These are phyloP conservation scores for Biancaea sappan DNA, from an alignment of 306 rosid genomes.

Conservation along the genomic window DNA sequence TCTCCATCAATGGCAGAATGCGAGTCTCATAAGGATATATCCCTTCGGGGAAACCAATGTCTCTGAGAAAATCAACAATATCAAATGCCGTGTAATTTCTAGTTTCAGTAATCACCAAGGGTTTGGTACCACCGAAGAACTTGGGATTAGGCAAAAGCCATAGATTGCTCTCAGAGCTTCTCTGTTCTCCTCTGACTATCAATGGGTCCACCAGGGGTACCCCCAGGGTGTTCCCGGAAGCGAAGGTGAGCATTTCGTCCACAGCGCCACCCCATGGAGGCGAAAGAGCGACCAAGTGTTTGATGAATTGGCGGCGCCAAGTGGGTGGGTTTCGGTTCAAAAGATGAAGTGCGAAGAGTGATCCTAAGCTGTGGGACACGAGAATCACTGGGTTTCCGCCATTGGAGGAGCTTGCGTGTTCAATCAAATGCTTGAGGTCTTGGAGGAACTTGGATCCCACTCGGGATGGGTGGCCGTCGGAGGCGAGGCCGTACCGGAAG, in stretches of 20 bases:
- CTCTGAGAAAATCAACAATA: constrained; percentile 59
- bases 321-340: constrained; percentile 61
- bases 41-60: constrained; percentile 72
- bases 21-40: constrained; percentile 63
- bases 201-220: constrained; percentile 84
- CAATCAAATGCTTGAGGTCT: constrained; percentile 71
- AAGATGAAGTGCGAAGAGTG: constrained; percentile 68
- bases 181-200: constrained; percentile 69
- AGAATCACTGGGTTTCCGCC: constrained; percentile 76
- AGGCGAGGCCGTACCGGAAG: constrained; percentile 86
- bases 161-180: constrained; percentile 81
- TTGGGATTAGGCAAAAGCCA: constrained; percentile 89
- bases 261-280: constrained; percentile 91
- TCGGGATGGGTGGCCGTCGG: constrained; percentile 62
- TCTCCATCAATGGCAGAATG: constrained; percentile 50
- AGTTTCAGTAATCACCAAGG: constrained; percentile 54
- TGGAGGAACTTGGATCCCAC: constrained; percentile 79
- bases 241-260: constrained; percentile 76
- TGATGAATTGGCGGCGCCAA: constrained; percentile 67
- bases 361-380: constrained; percentile 84
- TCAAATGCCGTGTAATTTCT: constrained; percentile 59
- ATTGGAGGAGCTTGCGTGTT: constrained; percentile 66
- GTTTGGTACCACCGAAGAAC: constrained; percentile 42
- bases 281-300: constrained; percentile 74
- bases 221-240: constrained; percentile 77